phyloP scores from a whole-genome alignment of 2,329 filamentous ascomycete genomes.

The Colletotrichum agaves region DNA sequence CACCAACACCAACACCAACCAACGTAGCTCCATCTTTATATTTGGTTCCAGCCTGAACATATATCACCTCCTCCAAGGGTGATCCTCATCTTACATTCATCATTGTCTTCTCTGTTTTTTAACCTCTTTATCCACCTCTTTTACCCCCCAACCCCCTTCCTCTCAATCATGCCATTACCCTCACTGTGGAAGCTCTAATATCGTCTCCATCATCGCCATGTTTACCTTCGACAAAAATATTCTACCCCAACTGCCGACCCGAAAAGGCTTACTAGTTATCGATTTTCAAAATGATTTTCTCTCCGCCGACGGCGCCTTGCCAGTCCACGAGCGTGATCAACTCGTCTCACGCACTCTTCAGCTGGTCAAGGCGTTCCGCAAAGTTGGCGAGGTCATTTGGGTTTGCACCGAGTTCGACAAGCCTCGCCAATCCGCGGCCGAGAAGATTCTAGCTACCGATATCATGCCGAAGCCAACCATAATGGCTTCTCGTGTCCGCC shows the following conservation, averaged over 20 bases:
- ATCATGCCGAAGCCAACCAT: constrained; percentile 15
- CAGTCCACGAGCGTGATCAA: constrained; percentile 69
- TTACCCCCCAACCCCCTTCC: neutral
- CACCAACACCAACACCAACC: neutral
- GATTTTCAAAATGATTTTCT: constrained; percentile 95
- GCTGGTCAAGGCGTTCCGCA: constrained; percentile 79
- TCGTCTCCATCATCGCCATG: constrained; percentile 48
- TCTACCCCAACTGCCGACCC: constrained; percentile 66
- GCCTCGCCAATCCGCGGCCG: constrained; percentile 66
- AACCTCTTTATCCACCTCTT: no score
- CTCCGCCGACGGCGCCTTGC: constrained; percentile 72
- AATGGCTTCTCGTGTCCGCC: constrained; percentile 42
- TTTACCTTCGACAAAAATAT: constrained; percentile 67
- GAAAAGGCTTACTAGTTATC: constrained; percentile 80
- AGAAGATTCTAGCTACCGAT: constrained; percentile 60
- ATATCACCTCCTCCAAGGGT: no score
- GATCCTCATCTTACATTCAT: no score
- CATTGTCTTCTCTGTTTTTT: no score
- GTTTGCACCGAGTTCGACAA: constrained; percentile 78
- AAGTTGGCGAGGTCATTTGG: constrained; percentile 81
- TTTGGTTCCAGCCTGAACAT: neutral
- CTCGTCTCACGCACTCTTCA: constrained; percentile 75
- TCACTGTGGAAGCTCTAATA: neutral
- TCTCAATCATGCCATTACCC: neutral
- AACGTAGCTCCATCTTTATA: neutral